Evolutionary conservation across 176 grass and related monocot species (phyloP).

Genomic region (Triticum monococcum): DNA sequence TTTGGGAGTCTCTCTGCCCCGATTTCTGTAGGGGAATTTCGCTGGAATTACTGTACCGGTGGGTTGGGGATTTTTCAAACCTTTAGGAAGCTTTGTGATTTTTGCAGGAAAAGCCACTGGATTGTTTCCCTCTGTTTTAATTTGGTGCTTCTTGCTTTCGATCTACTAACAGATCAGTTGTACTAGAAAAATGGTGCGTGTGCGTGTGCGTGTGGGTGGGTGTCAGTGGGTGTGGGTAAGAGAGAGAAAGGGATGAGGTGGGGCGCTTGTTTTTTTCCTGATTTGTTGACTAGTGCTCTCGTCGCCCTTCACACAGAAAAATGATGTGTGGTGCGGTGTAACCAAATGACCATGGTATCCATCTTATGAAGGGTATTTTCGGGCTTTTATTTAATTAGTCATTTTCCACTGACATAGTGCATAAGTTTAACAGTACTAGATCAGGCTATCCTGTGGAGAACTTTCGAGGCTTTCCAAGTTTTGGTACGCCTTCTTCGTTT

Average conservation of each 20-base stretch:
- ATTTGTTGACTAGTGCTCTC: slow-evolving; percentile 27
- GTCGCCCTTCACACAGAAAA: not conserved
- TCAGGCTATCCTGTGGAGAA: not conserved
- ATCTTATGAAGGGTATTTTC: slow-evolving; percentile 23
- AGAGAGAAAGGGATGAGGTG: slow-evolving; percentile 7
- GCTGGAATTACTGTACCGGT: not conserved
- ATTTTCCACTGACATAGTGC: not conserved
- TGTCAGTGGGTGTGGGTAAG: not conserved
- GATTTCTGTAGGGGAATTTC: not conserved
- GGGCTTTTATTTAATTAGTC: slow-evolving; percentile 17
- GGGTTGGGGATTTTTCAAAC: not conserved
- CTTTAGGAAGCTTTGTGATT: not conserved
- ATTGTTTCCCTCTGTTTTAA: not conserved
- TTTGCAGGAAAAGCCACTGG: slow-evolving; percentile 15
- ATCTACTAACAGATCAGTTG: slow-evolving; percentile 32
- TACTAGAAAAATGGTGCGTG: not conserved
- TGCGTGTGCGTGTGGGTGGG: not conserved
- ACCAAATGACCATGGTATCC: slow-evolving; percentile 20
- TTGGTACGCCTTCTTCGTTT: slow-evolving; percentile 6
- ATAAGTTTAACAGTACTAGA: slow-evolving; percentile 10
- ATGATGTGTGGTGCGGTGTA: not conserved
- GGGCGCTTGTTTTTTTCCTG: not conserved
- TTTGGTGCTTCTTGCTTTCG: slow-evolving; percentile 17
- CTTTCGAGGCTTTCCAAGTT: not conserved
- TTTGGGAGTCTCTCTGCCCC: not conserved